Evolutionary conservation across 2,329 filamentous ascomycete genomes (phyloP).

Genomic region (Aspergillus sp.): DNA sequence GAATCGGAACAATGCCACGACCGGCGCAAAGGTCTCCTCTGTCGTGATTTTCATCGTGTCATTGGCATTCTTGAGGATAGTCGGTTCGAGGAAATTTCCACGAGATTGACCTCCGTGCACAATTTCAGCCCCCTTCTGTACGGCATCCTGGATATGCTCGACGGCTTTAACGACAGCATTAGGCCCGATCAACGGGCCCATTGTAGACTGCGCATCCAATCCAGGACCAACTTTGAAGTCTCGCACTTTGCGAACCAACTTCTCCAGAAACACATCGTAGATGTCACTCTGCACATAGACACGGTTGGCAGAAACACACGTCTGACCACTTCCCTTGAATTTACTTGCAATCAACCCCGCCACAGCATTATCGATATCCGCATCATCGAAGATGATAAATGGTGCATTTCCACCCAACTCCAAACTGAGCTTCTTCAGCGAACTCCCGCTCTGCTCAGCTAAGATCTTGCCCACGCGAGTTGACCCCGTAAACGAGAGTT

Average conservation of each 20-base stretch:
- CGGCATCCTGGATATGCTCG: no score
- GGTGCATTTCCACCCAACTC: constrained; percentile 43
- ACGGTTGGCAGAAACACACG: constrained; percentile 34
- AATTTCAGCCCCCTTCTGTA: no score
- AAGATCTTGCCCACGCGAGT: constrained; percentile 31
- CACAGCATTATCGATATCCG: constrained; percentile 31
- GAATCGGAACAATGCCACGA: constrained; percentile 18
- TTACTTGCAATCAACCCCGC: constrained; percentile 26
- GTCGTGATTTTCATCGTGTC: no score
- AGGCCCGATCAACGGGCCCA: no score
- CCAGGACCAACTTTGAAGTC: no score
- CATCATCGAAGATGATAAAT: constrained; percentile 39
- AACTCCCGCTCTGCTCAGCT: constrained; percentile 26
- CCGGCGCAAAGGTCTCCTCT: no score
- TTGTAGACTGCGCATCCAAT: no score
- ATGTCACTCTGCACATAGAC: constrained; percentile 31
- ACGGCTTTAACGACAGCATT: no score
- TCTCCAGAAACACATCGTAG: constrained; percentile 5
- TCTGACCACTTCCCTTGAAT: constrained; percentile 30
- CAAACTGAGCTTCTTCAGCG: constrained; percentile 39
- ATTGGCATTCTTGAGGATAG: no score
- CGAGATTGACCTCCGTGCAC: no score
- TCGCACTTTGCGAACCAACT: no score
- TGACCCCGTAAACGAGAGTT: constrained; percentile 32
- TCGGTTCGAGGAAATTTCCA: no score